phyloP scores from a whole-genome alignment of 345 rosid genomes.

The Eutrema yunnanense region DNA sequence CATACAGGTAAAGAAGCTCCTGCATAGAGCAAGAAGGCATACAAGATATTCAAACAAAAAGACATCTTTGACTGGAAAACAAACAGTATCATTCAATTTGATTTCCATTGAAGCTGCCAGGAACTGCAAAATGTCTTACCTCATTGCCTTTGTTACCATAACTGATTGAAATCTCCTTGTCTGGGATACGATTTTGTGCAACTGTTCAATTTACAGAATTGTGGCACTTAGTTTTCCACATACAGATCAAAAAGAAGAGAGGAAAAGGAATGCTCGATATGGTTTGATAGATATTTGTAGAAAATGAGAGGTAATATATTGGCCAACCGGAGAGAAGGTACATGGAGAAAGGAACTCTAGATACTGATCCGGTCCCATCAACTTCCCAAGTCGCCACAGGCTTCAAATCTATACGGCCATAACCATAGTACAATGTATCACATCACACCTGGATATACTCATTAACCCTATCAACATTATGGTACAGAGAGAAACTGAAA shows the following conservation, averaged over 20 bases:
- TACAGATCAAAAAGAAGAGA: neutral
- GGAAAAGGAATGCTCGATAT: neutral
- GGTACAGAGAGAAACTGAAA: neutral
- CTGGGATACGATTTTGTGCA: constrained; percentile 37
- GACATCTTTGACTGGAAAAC: neutral
- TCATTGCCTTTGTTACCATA: constrained; percentile 97
- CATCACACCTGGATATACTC: neutral
- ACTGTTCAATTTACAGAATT: constrained; percentile 38
- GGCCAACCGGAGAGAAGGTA: constrained; percentile 78
- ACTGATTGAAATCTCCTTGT: constrained; percentile 76
- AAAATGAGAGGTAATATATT: constrained; percentile 5
- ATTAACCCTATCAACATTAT: constrained; percentile 4
- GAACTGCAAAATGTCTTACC: constrained; percentile 38
- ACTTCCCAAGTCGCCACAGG: constrained; percentile 97
- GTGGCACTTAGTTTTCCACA: constrained; percentile 12
- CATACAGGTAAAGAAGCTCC: constrained; percentile 93
- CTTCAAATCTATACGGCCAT: constrained; percentile 50
- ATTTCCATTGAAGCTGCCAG: constrained; percentile 11
- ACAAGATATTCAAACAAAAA: constrained; percentile 2
- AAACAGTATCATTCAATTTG: neutral
- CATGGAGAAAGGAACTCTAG: constrained; percentile 72
- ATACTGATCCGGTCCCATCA: constrained; percentile 62
- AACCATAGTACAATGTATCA: neutral
- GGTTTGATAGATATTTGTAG: neutral
- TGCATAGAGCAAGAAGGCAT: constrained; percentile 30